phyloP scores from a whole-genome alignment of 345 rosid species.

The Theobroma cacao region DNA sequence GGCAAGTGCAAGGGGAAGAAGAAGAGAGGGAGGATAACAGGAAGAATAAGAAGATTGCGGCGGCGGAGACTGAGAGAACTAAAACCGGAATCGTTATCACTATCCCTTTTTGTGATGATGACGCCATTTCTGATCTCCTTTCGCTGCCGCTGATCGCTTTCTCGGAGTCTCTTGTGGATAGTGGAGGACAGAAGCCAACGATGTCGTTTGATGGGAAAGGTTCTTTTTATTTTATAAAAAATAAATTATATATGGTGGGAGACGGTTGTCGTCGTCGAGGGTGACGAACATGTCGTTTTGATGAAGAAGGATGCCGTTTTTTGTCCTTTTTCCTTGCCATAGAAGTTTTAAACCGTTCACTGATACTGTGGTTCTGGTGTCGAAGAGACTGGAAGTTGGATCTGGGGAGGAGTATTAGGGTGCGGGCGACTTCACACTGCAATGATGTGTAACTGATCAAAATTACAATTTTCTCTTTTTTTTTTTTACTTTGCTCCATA shows the following conservation, averaged over 20 bases:
- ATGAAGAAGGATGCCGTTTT: not conserved
- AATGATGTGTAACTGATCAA: not conserved
- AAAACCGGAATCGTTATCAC: constrained; percentile 64
- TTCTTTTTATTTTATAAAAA: not conserved
- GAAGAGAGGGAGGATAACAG: constrained; percentile 77
- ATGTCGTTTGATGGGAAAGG: not conserved
- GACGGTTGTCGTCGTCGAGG: not conserved
- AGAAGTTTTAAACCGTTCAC: no score
- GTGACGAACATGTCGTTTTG: no score
- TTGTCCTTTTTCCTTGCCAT: no score
- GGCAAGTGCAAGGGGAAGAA: constrained; percentile 60
- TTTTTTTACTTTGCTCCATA: no score
- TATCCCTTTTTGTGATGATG: constrained; percentile 56
- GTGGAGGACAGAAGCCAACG: not conserved
- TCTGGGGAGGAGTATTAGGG: not conserved
- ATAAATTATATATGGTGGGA: not conserved
- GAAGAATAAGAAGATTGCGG: constrained; percentile 64
- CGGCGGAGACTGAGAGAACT: constrained; percentile 58
- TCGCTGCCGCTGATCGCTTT: not conserved
- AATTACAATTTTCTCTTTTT: not conserved
- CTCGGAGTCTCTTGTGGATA: not conserved
- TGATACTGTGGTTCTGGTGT: no score
- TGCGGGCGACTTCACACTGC: not conserved
- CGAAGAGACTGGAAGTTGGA: not conserved
- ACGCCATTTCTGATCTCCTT: not conserved